Percentiles rank a stretch among this genome's conserved stretches.
Evolutionary conservation across 148 eudicot species (phyloP).

Genomic region (Chenopodium suecicum): DNA sequence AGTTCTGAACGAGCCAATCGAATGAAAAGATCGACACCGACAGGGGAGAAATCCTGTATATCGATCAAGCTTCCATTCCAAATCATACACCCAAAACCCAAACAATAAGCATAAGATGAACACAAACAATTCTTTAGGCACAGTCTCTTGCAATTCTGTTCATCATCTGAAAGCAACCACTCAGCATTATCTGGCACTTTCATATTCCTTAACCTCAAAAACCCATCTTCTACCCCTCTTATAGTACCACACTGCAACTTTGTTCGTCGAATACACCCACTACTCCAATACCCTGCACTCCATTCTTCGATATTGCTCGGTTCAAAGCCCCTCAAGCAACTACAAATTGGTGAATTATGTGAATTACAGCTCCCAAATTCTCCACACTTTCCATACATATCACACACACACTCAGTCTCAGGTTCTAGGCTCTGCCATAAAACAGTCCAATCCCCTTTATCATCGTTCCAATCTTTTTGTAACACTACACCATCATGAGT

Average conservation of each 20-base stretch:
- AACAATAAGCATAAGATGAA: not conserved
- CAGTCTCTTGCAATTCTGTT: not conserved
- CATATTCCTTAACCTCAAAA: not conserved
- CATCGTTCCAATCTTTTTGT: not conserved
- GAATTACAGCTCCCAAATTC: not conserved
- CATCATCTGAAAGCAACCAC: not conserved
- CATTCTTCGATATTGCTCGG: not conserved
- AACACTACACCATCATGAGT: not conserved
- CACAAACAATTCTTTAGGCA: not conserved
- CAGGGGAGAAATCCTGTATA: not conserved
- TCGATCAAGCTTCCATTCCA: not conserved
- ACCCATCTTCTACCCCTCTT: not conserved
- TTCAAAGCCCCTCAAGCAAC: not conserved
- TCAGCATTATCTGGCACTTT: not conserved
- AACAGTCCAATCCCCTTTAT: not conserved
- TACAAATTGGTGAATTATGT: not conserved
- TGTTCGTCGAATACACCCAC: not conserved
- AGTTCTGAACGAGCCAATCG: not conserved
- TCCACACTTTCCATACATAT: not conserved
- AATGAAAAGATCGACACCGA: constrained; percentile 17
- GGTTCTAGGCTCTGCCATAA: not conserved
- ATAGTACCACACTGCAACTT: not conserved
- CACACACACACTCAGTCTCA: not conserved
- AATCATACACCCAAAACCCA: not conserved
- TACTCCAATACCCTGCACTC: not conserved